Base-by-base conservation (phyloP, 768 basidiomycete genomes). In the Tylopilus sp. region DNA sequence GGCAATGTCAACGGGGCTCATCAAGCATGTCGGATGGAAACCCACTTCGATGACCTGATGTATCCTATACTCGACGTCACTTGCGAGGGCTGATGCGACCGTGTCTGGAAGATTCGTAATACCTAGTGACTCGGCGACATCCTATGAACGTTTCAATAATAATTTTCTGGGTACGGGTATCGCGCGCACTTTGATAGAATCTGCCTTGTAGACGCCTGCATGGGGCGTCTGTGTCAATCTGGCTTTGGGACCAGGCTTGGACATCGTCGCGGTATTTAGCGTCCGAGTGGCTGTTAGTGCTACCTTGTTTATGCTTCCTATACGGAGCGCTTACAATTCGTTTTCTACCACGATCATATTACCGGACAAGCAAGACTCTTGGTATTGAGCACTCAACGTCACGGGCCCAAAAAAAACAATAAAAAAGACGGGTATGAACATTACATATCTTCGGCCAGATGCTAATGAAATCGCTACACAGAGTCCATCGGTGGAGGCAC, bases 31-130 rank as follows among this genome's bases (percentile, higher is more conserved):
- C 1, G 13, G 22, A 4, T 25, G 7, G 47, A 33, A 18, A 61
- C 74, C 39, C 56, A 91, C 92, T 80, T 97, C 91, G 59, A 95
- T 80, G 38, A 98, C 87, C 66, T 98, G 91, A 69, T 95, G 92
- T 65, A 98, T 81, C 52, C 97, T 78, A 71, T 98, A 98, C 65
- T 98, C 97, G 38, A 98, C 92, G 73, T 99, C 97, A 60, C 91
- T 93, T 1, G 97, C 93, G 22, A 99, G 77, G 0, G 89, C 79
- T 4, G 84, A 84, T 5, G 92, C 88, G 22, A 97, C 88, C 3
- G 77, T 65, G 47, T 95, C 91, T 3, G 89, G 74, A 38, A 99
- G 70, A 42, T 70, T 85, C 13, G 83, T 72, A 50, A 98, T 83
- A 53, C 84, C 85, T 28, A 97, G 70, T 0, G 88, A 86, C 58